phyloP scores from a whole-genome alignment of 768 basidiomycete genomes.

The Tricholoma matsutake region DNA sequence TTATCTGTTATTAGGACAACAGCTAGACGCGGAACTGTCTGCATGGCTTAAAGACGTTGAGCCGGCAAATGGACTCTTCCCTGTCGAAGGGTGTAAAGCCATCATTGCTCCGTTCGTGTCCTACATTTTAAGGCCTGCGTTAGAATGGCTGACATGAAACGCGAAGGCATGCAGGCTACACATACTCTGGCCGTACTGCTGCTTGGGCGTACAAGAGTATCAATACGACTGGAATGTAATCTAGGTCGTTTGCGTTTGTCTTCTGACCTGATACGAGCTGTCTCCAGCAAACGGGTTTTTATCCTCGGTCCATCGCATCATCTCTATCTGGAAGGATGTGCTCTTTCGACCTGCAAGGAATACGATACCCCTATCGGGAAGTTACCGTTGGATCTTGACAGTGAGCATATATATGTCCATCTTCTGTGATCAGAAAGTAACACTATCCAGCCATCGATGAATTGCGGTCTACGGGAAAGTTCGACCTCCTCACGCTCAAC shows the following conservation, averaged over 20 bases:
- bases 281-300: constrained; percentile 80
- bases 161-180: constrained; percentile 89
- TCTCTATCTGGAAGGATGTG: constrained; percentile 82
- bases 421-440: constrained; percentile 3
- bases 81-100: constrained; percentile 71
- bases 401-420: constrained; percentile 41
- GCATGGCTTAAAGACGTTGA: constrained; percentile 59
- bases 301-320: constrained; percentile 97
- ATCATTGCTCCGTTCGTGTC: constrained; percentile 90
- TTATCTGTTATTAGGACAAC: constrained; percentile 38
- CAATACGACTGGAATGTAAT: constrained; percentile 77
- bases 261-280: constrained; percentile 3
- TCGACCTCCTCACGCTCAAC: constrained; percentile 58
- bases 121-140: constrained; percentile 2
- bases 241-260: constrained; percentile 6
- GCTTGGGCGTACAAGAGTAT: constrained; percentile 96
- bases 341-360: constrained; percentile 69
- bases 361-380: constrained; percentile 88
- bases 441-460: constrained; percentile 56
- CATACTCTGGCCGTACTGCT: constrained; percentile 90
- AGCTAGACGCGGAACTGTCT: constrained; percentile 60
- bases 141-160: neutral
- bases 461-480: constrained; percentile 62
- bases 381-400: constrained; percentile 72
- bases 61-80: constrained; percentile 45